Base-by-base conservation (phyloP, 306 rosid genomes). In the Senna tora region DNA sequence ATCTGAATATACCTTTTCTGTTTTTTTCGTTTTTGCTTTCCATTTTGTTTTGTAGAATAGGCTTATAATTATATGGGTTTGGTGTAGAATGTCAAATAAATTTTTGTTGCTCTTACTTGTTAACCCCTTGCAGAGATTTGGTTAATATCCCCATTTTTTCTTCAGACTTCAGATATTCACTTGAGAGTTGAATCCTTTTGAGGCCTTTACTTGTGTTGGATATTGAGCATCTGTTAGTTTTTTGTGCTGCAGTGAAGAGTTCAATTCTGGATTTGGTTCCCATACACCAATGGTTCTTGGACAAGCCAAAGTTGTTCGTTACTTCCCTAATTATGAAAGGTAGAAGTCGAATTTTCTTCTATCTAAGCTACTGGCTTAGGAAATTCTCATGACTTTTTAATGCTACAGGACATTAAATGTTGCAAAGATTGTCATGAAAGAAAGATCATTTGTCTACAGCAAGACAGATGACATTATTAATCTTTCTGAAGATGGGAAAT, bases 221-320 rank as follows among this genome's bases (percentile, higher is more conserved):
- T 76, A 77, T 50, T 69, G 61, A 68, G 28, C 11, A 46, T 46
- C 6, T 46, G 13, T 80, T 81, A 58, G 47, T 56, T 54, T 72
- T 75, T 67, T 67, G 25, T 61, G 30, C 52, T 77, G 75, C 89
- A 93, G 97, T 65, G 92, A 90, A 80, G 97, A 93, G 79, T 93
- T 93, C 76, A 90, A 85, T 75, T 64, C 96, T 83, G 97, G 93
- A 83, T 93, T 93, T 84, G 98, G 98, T 65, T 93, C 98, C 78
- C 96, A 93, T 74, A 93, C 97, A 34, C 92, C 98, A 12, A 77
- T 93, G 88, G 79, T 93, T 89, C 93, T 87, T 65, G 98, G 98
- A 69, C 98, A 93, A 84, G 97, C 97, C 80, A 93, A 87, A 75
- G 93, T 93, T 79, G 90, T 90, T 39, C 96, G 97, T 39, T 93